Percentiles rank a stretch among this genome's conserved stretches.
Evolutionary conservation across 2,329 filamentous ascomycete genomes (phyloP).

Genomic region (Fusarium newnesense): DNA sequence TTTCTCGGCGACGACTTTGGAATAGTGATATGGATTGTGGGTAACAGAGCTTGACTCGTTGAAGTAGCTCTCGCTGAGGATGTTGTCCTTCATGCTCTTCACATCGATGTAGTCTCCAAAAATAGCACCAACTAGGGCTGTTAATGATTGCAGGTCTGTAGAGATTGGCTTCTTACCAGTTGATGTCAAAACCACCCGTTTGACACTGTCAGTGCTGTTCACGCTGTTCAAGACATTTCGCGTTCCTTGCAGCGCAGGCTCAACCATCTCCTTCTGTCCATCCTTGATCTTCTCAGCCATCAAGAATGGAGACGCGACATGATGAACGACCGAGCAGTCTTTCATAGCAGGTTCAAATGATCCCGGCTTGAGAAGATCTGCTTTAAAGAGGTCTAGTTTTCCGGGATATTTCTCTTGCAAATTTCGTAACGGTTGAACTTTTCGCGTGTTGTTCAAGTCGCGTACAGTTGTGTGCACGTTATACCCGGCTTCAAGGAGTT

Average conservation of each 20-base stretch:
- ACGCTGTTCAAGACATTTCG: neutral
- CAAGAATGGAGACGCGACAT: neutral
- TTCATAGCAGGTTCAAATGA: neutral
- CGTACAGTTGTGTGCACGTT: neutral
- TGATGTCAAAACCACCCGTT: neutral
- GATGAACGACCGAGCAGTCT: neutral
- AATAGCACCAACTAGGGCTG: neutral
- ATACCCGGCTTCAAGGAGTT: neutral
- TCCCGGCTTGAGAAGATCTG: neutral
- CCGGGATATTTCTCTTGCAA: neutral
- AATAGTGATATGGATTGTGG: slow-evolving; percentile 4
- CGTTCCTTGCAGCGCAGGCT: neutral
- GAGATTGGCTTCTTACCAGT: neutral
- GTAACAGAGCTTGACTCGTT: neutral
- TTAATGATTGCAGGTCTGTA: neutral
- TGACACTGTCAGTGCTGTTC: neutral
- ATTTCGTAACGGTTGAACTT: neutral
- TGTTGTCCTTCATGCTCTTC: neutral
- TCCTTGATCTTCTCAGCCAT: neutral
- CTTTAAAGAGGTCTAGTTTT: neutral
- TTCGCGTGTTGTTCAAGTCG: neutral
- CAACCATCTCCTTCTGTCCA: neutral
- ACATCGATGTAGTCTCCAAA: neutral
- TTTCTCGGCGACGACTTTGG: neutral
- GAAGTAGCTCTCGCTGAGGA: neutral